Evolutionary conservation across 2,329 filamentous ascomycete species (phyloP), one percentile per base, ranked within the genome.

Genomic region (Elsinoe necatrix): DNA sequence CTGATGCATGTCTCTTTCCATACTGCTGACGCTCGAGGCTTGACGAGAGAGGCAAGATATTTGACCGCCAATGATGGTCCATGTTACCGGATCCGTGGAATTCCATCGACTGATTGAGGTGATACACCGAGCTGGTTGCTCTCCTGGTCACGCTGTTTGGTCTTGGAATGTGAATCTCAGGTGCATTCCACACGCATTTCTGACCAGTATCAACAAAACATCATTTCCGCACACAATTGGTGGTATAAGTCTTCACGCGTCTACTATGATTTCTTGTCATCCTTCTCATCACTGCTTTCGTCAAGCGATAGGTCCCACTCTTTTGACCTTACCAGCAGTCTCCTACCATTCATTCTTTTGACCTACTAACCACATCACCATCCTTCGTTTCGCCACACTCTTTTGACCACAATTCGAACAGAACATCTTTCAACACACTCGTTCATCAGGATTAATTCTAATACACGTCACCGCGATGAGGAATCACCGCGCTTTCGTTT

Each of bases 151-250:
- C 14, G 3, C 45, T 50, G 27, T 16, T 29, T 14, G 20, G 27
- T 11, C 3, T 11, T 31, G 48, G 48, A 52, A 52, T 52, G 48
- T 37, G 48, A 52, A 52, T 52, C 34, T 52, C 48, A 4, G 2
- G 31, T 39, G 48, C 48, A 52, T 52, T 52, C 48, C 48, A 37
- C 48, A 39, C 48, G 39, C 20, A 39, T 12, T 20, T 52, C 18
- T 34, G 23, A 31, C 16, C n/a, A 14, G 25, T 39, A 52, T 52
- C 48, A 52, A 52, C 48, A 52, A 52, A 52, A 52, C 48, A 52
- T 52, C 29, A 52, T 52, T 39, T 52, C 48, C 48, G 48, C 48
- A 52, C 48, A 31, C 48, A 52, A 52, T 52, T 45, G 20, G 31
- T 39, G 29, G 48, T 52, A 52, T 52, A 52, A 52, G 48, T 52